Evolutionary conservation across 148 eudicot species (phyloP), one percentile per base, ranked within the genome.

Genomic region (Simmondsia chinensis): DNA sequence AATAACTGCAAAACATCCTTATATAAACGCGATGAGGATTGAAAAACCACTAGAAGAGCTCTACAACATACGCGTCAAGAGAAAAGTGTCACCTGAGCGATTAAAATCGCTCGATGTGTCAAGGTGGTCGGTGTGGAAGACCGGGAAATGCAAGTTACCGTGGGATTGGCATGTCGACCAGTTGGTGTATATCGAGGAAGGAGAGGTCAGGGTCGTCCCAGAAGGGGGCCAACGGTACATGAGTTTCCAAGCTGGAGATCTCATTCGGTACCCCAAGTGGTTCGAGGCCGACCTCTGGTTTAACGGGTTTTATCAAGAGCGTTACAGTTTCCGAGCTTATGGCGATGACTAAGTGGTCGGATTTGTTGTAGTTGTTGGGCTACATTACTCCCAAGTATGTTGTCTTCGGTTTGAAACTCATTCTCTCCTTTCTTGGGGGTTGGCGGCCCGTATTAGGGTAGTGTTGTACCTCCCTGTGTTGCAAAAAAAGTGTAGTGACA

Each of bases 81-180:
- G 79, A 28, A 79, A 79, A 29, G 71, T 77, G 24, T 64, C 96
- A 1, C 54, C 70, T 0, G 71, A 79, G 21, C 59, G 96, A 28
- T 54, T 86, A 26, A 63, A 54, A 14, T 89, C 82, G 73, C 82
- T 91, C 13, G 83, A 83, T 22, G 78, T 82, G 18, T 69, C 79
- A 0, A 59, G 39, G 45, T 91, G 99, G 99, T 86, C 99, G 11
- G 42, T 53, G 6, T 91, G 99, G 99, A 86, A 91, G 51, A 86
- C 99, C 0, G 94, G 89, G 26, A 91, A 86, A 50, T 86, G 99
- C 64, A 72, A 65, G 63, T 58, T 91, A 48, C 94, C 99, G 0
- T 91, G 99, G 99, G 88, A 91, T 40, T 91, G 99, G 99, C 96
- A 91, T 28, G 89, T 82, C 0, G 96, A 91, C 61, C 99, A 91